Evolutionary conservation across 371 early-diverging fungal genomes (phyloP).

Genomic region (Choanephora cucurbitarum): DNA sequence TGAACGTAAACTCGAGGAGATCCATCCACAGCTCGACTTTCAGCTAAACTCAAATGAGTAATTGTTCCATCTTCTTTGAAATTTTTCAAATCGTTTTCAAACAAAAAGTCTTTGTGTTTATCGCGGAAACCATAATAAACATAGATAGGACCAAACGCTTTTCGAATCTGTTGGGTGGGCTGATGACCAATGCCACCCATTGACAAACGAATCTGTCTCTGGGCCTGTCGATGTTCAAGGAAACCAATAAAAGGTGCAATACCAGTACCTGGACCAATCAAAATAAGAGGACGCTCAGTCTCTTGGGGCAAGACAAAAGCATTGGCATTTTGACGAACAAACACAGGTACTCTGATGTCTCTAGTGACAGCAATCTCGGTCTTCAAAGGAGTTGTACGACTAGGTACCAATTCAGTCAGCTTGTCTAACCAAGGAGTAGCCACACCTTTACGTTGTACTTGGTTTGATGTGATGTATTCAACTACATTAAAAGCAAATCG

Average conservation of each 20-base stretch:
- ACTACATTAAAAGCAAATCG: conserved; percentile 89
- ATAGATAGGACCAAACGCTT: conserved; percentile 51
- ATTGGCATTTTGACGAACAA: conserved; percentile 54
- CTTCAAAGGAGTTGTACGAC: conserved; percentile 14
- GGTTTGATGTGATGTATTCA: conserved; percentile 56
- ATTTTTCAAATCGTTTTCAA: conserved; percentile 56
- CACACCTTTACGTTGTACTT: conserved; percentile 68
- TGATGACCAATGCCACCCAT: conserved; percentile 46
- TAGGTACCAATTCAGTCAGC: conserved; percentile 46
- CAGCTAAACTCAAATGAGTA: conserved; percentile 55
- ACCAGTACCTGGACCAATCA: conserved; percentile 91
- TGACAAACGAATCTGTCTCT: conserved; percentile 37
- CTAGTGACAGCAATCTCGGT: conserved; percentile 12
- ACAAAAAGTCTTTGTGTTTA: conserved; percentile 64
- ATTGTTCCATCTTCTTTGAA: conserved; percentile 57
- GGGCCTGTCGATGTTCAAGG: conserved; percentile 62
- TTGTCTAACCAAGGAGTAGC: conserved; percentile 83
- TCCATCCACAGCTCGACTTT: conserved; percentile 58
- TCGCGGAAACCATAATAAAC: conserved; percentile 81
- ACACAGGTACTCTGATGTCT: conserved; percentile 46
- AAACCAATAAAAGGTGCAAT: conserved; percentile 90
- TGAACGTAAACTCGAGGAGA: conserved; percentile 80
- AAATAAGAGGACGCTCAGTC: conserved; percentile 58
- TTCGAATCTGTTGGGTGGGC: conserved; percentile 33
- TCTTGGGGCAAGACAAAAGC: conserved; percentile 65